These are phyloP conservation scores for Cladophialophora carrionii DNA, from an alignment of 2,329 filamentous ascomycete genomes.

Conservation along the genomic window DNA sequence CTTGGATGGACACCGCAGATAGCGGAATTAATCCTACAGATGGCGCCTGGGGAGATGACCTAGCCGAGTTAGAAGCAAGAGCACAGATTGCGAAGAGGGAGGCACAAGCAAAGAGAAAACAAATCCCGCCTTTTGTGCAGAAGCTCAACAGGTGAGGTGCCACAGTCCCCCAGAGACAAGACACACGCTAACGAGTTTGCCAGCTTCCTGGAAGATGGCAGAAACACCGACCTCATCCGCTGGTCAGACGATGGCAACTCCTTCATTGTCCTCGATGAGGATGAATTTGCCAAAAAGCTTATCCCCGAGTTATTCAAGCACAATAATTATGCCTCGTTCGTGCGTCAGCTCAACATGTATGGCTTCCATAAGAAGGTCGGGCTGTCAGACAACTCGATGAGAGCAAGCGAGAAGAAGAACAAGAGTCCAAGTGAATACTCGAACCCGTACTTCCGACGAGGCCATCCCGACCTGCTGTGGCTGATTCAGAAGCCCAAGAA, in stretches of 20 bases:
- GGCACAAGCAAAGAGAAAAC: conserved; percentile 85
- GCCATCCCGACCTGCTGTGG: conserved; percentile 90
- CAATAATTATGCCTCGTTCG: conserved; percentile 78
- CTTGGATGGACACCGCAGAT: conserved; percentile 46
- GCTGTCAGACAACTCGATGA: conserved; percentile 95
- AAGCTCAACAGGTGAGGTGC: conserved; percentile 86
- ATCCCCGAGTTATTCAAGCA: conserved; percentile 79
- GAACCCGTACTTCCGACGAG: conserved; percentile 93
- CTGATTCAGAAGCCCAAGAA: conserved; percentile 94
- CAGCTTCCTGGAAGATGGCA: conserved; percentile 90
- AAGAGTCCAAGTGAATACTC: conserved; percentile 98
- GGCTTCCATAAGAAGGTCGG: conserved; percentile 73
- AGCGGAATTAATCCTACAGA: conserved; percentile 46
- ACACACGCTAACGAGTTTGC: conserved; percentile 10
- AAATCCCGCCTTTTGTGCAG: conserved; percentile 96
- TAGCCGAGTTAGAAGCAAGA: conserved; percentile 77
- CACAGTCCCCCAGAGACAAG: conserved; percentile 10
- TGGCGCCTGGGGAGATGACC: conserved; percentile 60
- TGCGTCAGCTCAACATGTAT: conserved; percentile 71
- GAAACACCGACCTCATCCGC: conserved; percentile 91
- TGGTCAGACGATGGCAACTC: conserved; percentile 97
- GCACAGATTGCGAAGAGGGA: conserved; percentile 84
- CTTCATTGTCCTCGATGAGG: conserved; percentile 94
- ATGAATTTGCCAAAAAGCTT: conserved; percentile 76
- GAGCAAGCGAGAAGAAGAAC: conserved; percentile 92